A percentile compares a stretch with the other conserved stretches of the same genome.
phyloP scores from a whole-genome alignment of 768 basidiomycete genomes.

The Floccularia luteovirens region DNA sequence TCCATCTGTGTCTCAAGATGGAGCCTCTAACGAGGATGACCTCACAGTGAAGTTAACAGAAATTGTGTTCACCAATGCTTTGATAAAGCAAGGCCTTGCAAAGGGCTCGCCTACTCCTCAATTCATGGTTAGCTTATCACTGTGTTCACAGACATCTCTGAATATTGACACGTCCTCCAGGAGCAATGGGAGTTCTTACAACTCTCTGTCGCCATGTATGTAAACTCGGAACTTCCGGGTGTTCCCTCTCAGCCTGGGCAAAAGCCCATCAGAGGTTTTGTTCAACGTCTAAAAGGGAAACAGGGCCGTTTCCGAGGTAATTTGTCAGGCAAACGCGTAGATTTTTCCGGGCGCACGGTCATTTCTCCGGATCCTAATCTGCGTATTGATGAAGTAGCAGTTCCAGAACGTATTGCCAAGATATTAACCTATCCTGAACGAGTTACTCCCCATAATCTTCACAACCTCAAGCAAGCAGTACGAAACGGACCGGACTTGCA shows the following conservation, averaged over 20 bases:
- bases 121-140: slow-evolving; percentile 61
- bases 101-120: slow-evolving; percentile 85
- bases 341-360: slow-evolving; percentile 96
- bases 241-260: slow-evolving; percentile 80
- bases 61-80: slow-evolving; percentile 89
- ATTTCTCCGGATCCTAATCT: slow-evolving; percentile 99
- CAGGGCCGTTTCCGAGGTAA: slow-evolving; percentile 99
- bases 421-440: slow-evolving; percentile 95
- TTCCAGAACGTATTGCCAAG: slow-evolving; percentile 92
- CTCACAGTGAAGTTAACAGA: slow-evolving; percentile 96
- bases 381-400: slow-evolving; percentile 96
- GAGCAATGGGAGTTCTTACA: slow-evolving; percentile 99
- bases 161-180: slow-evolving; percentile 24
- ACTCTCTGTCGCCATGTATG: slow-evolving; percentile 92
- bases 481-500: slow-evolving; percentile 86
- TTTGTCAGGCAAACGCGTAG: slow-evolving; percentile 96
- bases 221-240: slow-evolving; percentile 96
- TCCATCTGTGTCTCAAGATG: slow-evolving; percentile 95
- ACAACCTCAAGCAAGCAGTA: slow-evolving; percentile 64
- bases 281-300: slow-evolving; percentile 96
- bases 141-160: not conserved
- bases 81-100: slow-evolving; percentile 83
- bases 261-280: slow-evolving; percentile 96
- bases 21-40: slow-evolving; percentile 97
- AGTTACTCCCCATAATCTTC: slow-evolving; percentile 88